These are phyloP conservation scores for Thalassiosira mediterranea DNA, from an alignment of 352 stramenopile species.

Conservation along the genomic window DNA sequence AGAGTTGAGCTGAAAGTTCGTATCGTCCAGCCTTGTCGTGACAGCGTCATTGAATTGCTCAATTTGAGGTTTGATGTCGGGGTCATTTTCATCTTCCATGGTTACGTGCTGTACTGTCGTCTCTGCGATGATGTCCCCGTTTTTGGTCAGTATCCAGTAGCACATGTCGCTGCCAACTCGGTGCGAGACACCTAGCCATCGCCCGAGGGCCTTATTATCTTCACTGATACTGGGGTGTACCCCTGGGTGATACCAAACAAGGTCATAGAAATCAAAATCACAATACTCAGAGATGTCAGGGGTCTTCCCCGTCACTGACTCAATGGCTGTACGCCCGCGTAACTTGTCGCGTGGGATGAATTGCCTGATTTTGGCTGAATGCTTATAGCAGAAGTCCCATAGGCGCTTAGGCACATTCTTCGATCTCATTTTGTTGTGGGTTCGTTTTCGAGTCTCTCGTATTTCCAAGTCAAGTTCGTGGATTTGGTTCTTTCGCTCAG, in stretches of 20 bases:
- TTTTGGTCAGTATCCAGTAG: constrained; percentile 24
- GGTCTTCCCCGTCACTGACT: constrained; percentile 39
- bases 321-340: constrained; percentile 8
- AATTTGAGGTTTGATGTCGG: not conserved
- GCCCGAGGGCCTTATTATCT: not conserved
- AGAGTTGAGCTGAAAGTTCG: constrained; percentile 15
- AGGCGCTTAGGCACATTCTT: constrained; percentile 20
- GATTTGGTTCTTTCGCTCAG: constrained; percentile 13
- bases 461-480: constrained; percentile 4
- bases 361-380: constrained; percentile 15
- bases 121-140: constrained; percentile 5
- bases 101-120: constrained; percentile 29
- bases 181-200: constrained; percentile 17
- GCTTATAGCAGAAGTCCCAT: constrained; percentile 32
- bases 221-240: constrained; percentile 7
- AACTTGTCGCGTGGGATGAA: constrained; percentile 1
- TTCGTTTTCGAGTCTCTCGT: too few relatives aligned
- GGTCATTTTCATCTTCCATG: not conserved
- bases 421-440: constrained; percentile 9
- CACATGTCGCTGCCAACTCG: constrained; percentile 28
- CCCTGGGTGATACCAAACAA: constrained; percentile 34
- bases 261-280: constrained; percentile 61
- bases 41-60: constrained; percentile 20
- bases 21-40: constrained; percentile 2
- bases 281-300: constrained; percentile 56